Conservation (phyloP, 345 rosid species). For the Linum lewisii region DNA sequence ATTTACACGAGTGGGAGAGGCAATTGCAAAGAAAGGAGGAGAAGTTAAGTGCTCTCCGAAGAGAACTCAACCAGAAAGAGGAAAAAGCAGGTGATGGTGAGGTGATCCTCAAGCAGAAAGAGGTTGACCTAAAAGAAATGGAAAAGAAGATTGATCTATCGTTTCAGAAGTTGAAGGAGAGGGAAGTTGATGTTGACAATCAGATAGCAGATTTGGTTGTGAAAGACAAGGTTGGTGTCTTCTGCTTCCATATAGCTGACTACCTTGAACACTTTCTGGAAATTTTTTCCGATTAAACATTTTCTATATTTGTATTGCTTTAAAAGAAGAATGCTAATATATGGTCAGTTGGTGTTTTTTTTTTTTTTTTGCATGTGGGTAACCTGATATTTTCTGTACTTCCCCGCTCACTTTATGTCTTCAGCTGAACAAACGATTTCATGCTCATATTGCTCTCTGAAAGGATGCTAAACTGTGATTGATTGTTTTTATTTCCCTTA, state of each 20-base stretch:
- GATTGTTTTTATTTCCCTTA: background rate
- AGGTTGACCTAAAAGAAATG: constrained; percentile 42
- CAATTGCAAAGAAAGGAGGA: constrained; percentile 42
- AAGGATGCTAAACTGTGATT: too few species aligned
- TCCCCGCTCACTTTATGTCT: background rate
- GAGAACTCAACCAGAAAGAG: constrained; percentile 41
- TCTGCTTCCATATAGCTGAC: constrained; percentile 1
- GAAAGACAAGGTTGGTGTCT: constrained; percentile 53
- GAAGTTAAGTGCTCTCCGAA: constrained; percentile 39
- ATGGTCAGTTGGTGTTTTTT: constrained; percentile 5
- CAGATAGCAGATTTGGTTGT: constrained; percentile 40
- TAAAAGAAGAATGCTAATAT: too few species aligned
- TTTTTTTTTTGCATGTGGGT: constrained; percentile 12
- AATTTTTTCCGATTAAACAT: background rate
- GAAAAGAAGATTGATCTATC: constrained; percentile 43
- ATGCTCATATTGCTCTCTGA: too few species aligned
- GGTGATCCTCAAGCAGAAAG: constrained; percentile 34
- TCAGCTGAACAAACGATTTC: too few species aligned
- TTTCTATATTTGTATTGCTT: constrained; percentile 2
- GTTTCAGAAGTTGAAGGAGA: constrained; percentile 39
- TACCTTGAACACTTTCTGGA: background rate
- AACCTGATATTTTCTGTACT: background rate
- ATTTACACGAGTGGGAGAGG: constrained; percentile 66
- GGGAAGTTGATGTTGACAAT: constrained; percentile 37
- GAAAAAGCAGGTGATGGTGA: constrained; percentile 46